Percentiles rank a stretch among this genome's conserved stretches.
Evolutionary conservation across 768 basidiomycete genomes (phyloP).

Genomic region (Chiua virens): DNA sequence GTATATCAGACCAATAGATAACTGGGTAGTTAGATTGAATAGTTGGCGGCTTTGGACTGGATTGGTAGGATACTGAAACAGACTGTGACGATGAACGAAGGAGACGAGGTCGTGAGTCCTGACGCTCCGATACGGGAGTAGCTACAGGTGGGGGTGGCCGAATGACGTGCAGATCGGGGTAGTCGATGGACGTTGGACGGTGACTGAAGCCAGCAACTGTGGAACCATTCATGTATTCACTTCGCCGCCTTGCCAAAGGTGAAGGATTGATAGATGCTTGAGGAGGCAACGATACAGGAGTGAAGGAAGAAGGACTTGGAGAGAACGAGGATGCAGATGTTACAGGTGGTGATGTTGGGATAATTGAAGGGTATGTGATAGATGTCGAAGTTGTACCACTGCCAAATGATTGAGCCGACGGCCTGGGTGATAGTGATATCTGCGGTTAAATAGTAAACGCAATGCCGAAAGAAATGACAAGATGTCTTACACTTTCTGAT

Average conservation of each 20-base stretch:
- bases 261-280: conserved; percentile 84
- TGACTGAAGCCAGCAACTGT: conserved; percentile 47
- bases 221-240: conserved; percentile 80
- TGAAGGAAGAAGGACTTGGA: conserved; percentile 39
- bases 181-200: conserved; percentile 64
- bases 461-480: conserved; percentile 7
- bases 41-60: conserved; percentile 59
- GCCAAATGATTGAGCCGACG: conserved; percentile 35
- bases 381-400: conserved; percentile 40
- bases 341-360: conserved; percentile 37
- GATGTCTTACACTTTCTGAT: conserved; percentile 47
- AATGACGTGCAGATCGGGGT: conserved; percentile 71
- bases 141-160: conserved; percentile 83
- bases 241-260: conserved; percentile 66
- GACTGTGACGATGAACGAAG: conserved; percentile 38
- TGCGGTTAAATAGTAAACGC: conserved; percentile 19
- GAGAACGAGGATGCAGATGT: conserved; percentile 40
- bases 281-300: conserved; percentile 63
- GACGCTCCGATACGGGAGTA: conserved; percentile 65
- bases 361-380: conserved; percentile 57
- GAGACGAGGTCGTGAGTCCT: conserved; percentile 68
- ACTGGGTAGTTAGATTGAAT: conserved; percentile 80
- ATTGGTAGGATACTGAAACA: conserved; percentile 19
- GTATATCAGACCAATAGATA: conserved; percentile 78
- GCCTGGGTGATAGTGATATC: conserved; percentile 36